These are phyloP conservation scores for Aspergillus calidoustus DNA, from an alignment of 2,329 filamentous ascomycete species.

Conservation along the genomic window DNA sequence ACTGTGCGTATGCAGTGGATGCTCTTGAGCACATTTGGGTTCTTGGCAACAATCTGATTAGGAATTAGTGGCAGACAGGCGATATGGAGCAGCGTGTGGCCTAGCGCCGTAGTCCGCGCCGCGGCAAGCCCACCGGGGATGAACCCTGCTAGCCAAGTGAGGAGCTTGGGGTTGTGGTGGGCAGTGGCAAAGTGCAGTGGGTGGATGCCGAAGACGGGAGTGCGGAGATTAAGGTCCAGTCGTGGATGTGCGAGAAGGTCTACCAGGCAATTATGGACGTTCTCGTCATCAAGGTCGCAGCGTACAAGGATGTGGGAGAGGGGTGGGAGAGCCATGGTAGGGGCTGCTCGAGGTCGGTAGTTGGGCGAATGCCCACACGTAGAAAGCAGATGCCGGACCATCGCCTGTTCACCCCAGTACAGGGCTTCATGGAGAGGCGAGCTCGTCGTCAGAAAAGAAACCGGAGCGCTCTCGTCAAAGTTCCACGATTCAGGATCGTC, in stretches of 20 bases:
- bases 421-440: slow-evolving; percentile 22
- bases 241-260: slow-evolving; percentile 13
- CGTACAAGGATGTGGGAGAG: slow-evolving; percentile 21
- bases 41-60: not conserved
- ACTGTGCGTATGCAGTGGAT: slow-evolving; percentile 13
- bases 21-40: slow-evolving; percentile 6
- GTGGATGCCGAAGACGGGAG: slow-evolving; percentile 14
- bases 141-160: slow-evolving; percentile 8
- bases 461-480: slow-evolving; percentile 2
- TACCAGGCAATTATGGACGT: slow-evolving; percentile 10
- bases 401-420: slow-evolving; percentile 6
- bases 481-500: slow-evolving; percentile 5
- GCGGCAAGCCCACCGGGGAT: slow-evolving; percentile 5
- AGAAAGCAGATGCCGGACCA: slow-evolving; percentile 18
- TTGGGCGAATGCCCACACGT: slow-evolving; percentile 19
- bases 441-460: slow-evolving; percentile 17
- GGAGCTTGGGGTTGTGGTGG: slow-evolving; percentile 10
- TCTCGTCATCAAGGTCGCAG: slow-evolving; percentile 12
- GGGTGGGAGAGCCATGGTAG: slow-evolving; percentile 20
- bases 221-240: slow-evolving; percentile 9
- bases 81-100: slow-evolving; percentile 17
- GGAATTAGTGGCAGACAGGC: slow-evolving; percentile 6
- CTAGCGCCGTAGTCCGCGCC: slow-evolving; percentile 7
- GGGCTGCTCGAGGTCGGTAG: slow-evolving; percentile 16
- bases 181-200: slow-evolving; percentile 17